These are phyloP conservation scores for Selaginella tamariscina DNA, from an alignment of 75 land plant species.

Conservation along the genomic window DNA sequence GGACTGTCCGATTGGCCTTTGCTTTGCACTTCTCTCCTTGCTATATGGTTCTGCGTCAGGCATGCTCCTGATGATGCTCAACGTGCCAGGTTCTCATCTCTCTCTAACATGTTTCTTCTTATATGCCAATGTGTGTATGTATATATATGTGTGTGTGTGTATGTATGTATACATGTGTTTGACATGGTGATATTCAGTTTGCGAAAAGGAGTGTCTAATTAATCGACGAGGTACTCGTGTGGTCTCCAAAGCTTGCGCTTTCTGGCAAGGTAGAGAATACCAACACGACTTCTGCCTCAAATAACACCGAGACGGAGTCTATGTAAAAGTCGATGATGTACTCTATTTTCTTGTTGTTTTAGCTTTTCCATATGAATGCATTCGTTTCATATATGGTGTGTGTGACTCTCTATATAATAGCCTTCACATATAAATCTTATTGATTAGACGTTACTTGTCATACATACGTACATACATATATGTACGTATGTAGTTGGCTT, in stretches of 20 bases:
- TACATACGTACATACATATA: too few relatives aligned
- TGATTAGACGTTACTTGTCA: too few relatives aligned
- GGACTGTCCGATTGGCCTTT: constrained; percentile 76
- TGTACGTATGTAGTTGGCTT: too few relatives aligned
- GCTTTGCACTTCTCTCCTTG: constrained; percentile 40
- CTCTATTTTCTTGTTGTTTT: too few relatives aligned
- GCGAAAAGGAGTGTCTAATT: constrained; percentile 80
- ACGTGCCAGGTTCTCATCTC: constrained; percentile 52
- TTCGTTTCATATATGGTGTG: too few relatives aligned
- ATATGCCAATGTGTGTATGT: not conserved
- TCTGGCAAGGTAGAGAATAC: constrained; percentile 66
- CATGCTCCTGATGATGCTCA: constrained; percentile 99
- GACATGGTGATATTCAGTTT: constrained; percentile 43
- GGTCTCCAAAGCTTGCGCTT: constrained; percentile 81
- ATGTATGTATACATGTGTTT: not conserved
- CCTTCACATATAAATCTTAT: too few relatives aligned
- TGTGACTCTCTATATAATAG: too few relatives aligned
- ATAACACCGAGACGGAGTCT: constrained; percentile 22
- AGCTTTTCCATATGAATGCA: too few relatives aligned
- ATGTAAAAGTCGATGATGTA: too few relatives aligned
- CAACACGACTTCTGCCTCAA: constrained; percentile 19
- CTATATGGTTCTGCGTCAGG: constrained; percentile 60
- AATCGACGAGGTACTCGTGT: constrained; percentile 89
- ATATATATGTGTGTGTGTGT: not conserved
- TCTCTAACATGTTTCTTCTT: too few relatives aligned